Evolutionary conservation across 2,329 filamentous ascomycete species (phyloP), one percentile per base, ranked within the genome.

Genomic region (Trichophyton benhamiae): DNA sequence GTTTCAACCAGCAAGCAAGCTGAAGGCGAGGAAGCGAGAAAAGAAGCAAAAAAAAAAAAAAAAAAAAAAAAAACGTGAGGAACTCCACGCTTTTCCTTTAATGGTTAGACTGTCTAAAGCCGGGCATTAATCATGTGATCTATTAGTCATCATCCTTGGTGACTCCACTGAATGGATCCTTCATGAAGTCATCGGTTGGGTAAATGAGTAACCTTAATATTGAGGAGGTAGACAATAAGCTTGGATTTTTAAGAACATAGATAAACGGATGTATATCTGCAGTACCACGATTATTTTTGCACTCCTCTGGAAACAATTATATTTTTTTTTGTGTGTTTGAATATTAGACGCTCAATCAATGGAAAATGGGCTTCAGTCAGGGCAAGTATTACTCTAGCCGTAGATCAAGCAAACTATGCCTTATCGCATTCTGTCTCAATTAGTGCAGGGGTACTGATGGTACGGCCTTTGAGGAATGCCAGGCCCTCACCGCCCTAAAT

Each of bases 371-470:
- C n/a, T 44, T n/a, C 27, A 30, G 41, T 44, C 6, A 44, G n/a
- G 41, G 11, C 33, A 38, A 38, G 9, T 9, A 38, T 38, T 44
- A n/a, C 15, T 44, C 41, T 17, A 44, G 9, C n/a, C 41, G 6
- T 44, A 44, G n/a, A 3, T 44, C 15, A 44, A 7, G 6, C 6
- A 20, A 44, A 70, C 65, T 48, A 66, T 36, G 53, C 67, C 72
- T 73, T 60, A 33, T 55, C 61, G 22, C 79, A 73, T 68, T 84
- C 81, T 70, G 80, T 82, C 72, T 86, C 83, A 67, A 86, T 82
- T 58, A 86, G 79, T 1, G 83, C 83, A 11, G 83, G 83, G 17
- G 83, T 82, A 71, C 82, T 84, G 73, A 87, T 79, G 63, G 83
- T 80, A 65, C 79, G 76, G 59, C 76, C 78, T 65, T 80, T 81